These are phyloP conservation scores for Termitomyces sp. DNA, from an alignment of 768 basidiomycete genomes.

Conservation along the genomic window DNA sequence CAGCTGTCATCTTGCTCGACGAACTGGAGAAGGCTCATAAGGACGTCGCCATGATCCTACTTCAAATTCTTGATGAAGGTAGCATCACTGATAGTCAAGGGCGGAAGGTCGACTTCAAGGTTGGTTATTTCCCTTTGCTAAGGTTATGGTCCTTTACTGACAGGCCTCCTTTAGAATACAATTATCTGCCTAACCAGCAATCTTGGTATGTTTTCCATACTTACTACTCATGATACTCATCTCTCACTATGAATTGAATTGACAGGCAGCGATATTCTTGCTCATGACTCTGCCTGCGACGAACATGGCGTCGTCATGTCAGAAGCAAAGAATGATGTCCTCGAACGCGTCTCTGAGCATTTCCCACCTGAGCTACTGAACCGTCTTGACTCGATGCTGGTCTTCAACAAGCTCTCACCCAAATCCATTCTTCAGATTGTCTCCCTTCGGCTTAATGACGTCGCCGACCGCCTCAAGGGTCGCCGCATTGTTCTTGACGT, in stretches of 20 bases:
- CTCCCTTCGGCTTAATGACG: constrained; percentile 68
- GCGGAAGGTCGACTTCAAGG: constrained; percentile 89
- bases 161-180: constrained; percentile 55
- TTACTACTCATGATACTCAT: neutral
- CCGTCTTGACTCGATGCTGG: constrained; percentile 80
- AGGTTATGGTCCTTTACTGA: neutral
- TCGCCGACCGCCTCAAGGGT: constrained; percentile 59
- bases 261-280: constrained; percentile 64
- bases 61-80: constrained; percentile 92
- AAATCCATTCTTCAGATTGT: constrained; percentile 78
- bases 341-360: constrained; percentile 71
- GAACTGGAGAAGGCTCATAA: constrained; percentile 95
- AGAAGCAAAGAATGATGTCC: constrained; percentile 61
- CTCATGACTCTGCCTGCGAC: constrained; percentile 59
- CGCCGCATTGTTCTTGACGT: constrained; percentile 73
- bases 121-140: constrained; percentile 15
- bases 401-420: constrained; percentile 87
- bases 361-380: constrained; percentile 92
- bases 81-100: constrained; percentile 89
- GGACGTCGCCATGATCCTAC: constrained; percentile 86
- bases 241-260: neutral
- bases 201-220: constrained; percentile 45
- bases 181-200: constrained; percentile 91
- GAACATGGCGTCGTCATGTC: constrained; percentile 60
- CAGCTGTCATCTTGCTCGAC: constrained; percentile 76